These are phyloP conservation scores for Starmerella tilneyi DNA, from an alignment of 805 yeast species.

Conservation along the genomic window DNA sequence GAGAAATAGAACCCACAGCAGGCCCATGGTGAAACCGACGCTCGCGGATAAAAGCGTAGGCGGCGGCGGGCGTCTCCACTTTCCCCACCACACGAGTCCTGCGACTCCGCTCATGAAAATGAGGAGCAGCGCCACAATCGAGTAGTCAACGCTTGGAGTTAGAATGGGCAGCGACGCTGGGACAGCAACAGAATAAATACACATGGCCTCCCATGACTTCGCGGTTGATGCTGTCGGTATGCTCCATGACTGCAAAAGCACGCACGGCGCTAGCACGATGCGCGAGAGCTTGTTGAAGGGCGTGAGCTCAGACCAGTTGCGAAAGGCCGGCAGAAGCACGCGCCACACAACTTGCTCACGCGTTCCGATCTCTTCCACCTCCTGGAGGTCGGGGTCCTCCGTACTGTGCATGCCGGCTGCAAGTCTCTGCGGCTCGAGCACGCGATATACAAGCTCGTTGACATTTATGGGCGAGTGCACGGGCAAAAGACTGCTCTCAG, in stretches of 20 bases:
- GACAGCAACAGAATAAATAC: conserved; percentile 12
- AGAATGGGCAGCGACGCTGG: conserved; percentile 13
- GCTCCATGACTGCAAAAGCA: conserved; percentile 13
- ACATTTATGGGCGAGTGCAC: background rate
- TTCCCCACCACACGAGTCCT: conserved; percentile 15
- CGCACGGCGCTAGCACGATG: conserved; percentile 6
- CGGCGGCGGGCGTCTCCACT: conserved; percentile 9
- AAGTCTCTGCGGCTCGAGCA: conserved; percentile 2
- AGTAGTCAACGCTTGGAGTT: conserved; percentile 1
- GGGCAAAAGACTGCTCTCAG: background rate
- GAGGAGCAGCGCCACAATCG: background rate
- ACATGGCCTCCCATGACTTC: background rate
- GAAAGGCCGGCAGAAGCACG: conserved; percentile 10
- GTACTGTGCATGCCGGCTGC: conserved; percentile 6
- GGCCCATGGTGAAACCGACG: conserved; percentile 54
- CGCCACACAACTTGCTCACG: background rate
- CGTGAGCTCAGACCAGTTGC: conserved; percentile 5
- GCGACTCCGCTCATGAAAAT: background rate
- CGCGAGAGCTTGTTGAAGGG: background rate
- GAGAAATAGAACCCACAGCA: conserved; percentile 57
- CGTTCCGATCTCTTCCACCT: conserved; percentile 4
- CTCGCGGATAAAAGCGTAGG: conserved; percentile 21
- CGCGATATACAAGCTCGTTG: conserved; percentile 5
- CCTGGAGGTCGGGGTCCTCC: conserved; percentile 3
- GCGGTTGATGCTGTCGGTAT: conserved; percentile 7